Evolutionary conservation across 2,329 filamentous ascomycete species (phyloP).

Genomic region (Triangularia setosa): DNA sequence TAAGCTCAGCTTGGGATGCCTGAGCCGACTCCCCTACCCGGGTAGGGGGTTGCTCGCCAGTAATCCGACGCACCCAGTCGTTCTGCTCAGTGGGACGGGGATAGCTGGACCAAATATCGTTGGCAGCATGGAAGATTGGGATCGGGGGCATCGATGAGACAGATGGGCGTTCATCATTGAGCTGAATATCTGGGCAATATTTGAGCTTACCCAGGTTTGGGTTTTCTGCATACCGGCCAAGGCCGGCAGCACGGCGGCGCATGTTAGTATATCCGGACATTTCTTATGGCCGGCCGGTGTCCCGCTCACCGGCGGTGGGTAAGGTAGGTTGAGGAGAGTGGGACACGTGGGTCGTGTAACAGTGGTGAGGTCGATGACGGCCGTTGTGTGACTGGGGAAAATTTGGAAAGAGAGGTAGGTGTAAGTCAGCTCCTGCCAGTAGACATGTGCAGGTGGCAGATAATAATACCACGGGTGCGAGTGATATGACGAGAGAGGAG

Average conservation of each 20-base stretch:
- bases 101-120: background rate
- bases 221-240: background rate
- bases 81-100: background rate
- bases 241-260: background rate
- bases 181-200: conserved; percentile 2
- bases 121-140: background rate
- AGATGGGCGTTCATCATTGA: conserved; percentile 1
- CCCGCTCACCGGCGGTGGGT: background rate
- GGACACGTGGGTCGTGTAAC: background rate
- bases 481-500: background rate
- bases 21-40: background rate
- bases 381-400: background rate
- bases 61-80: background rate
- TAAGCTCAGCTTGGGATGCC: conserved; percentile 1
- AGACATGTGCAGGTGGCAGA: background rate
- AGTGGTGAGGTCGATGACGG: background rate
- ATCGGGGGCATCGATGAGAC: background rate
- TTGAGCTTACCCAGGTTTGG: background rate
- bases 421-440: background rate
- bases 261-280: background rate
- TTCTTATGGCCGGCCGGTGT: background rate
- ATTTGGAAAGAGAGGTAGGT: background rate
- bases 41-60: background rate
- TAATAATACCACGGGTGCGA: background rate
- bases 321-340: background rate